A percentile compares a stretch with the other conserved stretches of the same genome.
phyloP scores from a whole-genome alignment of 805 yeast species.

The Candida coleopterorum region DNA sequence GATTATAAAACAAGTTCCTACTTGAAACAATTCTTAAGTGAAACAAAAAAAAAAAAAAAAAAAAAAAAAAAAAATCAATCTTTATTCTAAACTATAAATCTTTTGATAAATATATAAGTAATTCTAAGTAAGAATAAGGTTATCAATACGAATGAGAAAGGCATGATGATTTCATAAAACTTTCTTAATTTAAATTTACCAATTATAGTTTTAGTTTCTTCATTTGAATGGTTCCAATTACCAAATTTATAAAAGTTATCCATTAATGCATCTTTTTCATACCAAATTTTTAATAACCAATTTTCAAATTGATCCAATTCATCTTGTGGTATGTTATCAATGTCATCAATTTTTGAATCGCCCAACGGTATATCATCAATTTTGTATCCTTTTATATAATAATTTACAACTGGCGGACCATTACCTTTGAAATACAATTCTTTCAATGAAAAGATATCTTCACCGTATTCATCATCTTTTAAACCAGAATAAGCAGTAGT shows the following conservation, averaged over 20 bases:
- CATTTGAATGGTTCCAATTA: conserved; percentile 32
- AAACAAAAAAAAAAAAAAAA: neutral
- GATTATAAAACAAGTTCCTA: neutral
- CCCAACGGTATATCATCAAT: conserved; percentile 62
- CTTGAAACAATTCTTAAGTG: neutral
- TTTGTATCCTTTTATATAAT: conserved; percentile 56
- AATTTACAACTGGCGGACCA: conserved; percentile 63
- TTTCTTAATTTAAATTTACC: conserved; percentile 23
- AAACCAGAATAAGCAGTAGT: conserved; percentile 83
- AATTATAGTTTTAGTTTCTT: conserved; percentile 15
- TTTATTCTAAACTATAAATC: conserved; percentile 3
- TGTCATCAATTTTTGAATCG: conserved; percentile 26
- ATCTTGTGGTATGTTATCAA: conserved; percentile 38
- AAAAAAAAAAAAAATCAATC: neutral
- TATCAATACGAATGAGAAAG: conserved; percentile 9
- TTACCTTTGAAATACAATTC: conserved; percentile 62
- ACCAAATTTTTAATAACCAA: conserved; percentile 78
- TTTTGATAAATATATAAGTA: conserved; percentile 3
- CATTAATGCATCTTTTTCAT: conserved; percentile 69
- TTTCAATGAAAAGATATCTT: conserved; percentile 64
- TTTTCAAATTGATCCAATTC: conserved; percentile 52
- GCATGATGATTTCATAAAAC: conserved; percentile 12
- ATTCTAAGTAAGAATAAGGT: conserved; percentile 8
- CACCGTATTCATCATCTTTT: conserved; percentile 61
- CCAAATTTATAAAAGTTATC: conserved; percentile 57